Conservation (phyloP, 176 grass and related monocot species). For the Saccharum spontaneum region DNA sequence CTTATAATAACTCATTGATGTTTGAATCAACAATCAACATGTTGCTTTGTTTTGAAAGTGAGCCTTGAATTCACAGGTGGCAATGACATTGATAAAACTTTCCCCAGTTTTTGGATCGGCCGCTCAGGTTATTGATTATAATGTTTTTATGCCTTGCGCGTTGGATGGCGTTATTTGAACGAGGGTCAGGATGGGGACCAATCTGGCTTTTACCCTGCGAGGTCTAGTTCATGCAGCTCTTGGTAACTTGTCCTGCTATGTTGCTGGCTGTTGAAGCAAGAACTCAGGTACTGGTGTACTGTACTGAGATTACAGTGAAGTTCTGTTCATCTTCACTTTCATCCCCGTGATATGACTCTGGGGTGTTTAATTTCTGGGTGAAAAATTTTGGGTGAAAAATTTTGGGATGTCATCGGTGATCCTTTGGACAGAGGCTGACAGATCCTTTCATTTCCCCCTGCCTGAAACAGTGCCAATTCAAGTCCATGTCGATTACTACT, state of each 20-base stretch:
- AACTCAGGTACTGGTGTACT: not conserved
- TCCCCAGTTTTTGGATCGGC: not conserved
- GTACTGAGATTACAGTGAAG: not conserved
- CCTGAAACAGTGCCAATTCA: constrained; percentile 27
- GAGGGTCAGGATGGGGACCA: not conserved
- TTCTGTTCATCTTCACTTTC: too few relatives aligned
- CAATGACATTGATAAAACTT: not conserved
- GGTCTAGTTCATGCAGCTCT: not conserved
- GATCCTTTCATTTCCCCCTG: not conserved
- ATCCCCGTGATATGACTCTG: too few relatives aligned
- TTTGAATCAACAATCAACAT: constrained; percentile 9
- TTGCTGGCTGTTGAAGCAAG: not conserved
- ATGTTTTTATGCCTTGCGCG: not conserved
- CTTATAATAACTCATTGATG: not conserved
- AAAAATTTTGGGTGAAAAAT: too few relatives aligned
- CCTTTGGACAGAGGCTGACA: not conserved
- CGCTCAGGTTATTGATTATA: constrained; percentile 1
- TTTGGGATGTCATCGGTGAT: not conserved
- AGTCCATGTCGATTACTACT: not conserved
- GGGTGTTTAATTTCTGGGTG: too few relatives aligned
- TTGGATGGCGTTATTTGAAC: constrained; percentile 28
- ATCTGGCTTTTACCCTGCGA: not conserved
- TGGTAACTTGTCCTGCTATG: not conserved
- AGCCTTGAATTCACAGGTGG: not conserved
- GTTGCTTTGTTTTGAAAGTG: not conserved